Conservation (phyloP, 1,284 basidiomycete species). For the Omphalotus olearius region DNA sequence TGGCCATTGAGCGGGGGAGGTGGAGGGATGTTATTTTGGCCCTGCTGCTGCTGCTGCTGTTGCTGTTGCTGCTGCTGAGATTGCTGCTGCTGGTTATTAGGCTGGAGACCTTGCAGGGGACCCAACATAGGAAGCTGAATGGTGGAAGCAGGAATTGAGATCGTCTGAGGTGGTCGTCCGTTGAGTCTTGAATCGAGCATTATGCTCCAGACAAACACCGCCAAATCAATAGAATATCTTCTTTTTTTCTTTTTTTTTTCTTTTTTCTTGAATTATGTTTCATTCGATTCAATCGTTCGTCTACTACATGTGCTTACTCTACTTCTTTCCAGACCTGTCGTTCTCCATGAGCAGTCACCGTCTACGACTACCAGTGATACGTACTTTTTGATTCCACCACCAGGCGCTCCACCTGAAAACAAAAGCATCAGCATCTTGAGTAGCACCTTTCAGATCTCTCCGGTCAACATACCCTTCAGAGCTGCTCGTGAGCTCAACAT, state of each 20-base stretch:
- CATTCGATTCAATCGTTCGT: background rate
- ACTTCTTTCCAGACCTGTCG: constrained; percentile 66
- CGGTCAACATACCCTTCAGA: constrained; percentile 52
- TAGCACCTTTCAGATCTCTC: too few species aligned
- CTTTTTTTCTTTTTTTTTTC: too few species aligned
- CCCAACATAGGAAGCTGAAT: constrained; percentile 67
- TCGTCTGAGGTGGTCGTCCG: constrained; percentile 7
- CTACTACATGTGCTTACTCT: constrained; percentile 17
- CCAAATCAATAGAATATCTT: constrained; percentile 2
- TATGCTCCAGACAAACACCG: constrained; percentile 1
- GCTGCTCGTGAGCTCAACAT: constrained; percentile 34
- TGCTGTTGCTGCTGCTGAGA: constrained; percentile 35
- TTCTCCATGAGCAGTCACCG: too few species aligned
- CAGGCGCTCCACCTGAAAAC: constrained; percentile 56
- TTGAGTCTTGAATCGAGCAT: constrained; percentile 3
- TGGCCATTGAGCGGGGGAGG: constrained; percentile 77
- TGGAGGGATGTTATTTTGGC: constrained; percentile 56
- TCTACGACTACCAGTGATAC: constrained; percentile 16
- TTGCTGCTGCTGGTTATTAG: constrained; percentile 43
- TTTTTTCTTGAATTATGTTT: too few species aligned
- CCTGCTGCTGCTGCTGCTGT: constrained; percentile 46
- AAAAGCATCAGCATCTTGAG: background rate
- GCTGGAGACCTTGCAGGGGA: constrained; percentile 57
- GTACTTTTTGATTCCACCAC: constrained; percentile 81
- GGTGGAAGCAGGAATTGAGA: constrained; percentile 23